A percentile compares a stretch with the other conserved stretches of the same genome.
Evolutionary conservation across 2,329 filamentous ascomycete species (phyloP).

Genomic region (Apiospora phragmitis): DNA sequence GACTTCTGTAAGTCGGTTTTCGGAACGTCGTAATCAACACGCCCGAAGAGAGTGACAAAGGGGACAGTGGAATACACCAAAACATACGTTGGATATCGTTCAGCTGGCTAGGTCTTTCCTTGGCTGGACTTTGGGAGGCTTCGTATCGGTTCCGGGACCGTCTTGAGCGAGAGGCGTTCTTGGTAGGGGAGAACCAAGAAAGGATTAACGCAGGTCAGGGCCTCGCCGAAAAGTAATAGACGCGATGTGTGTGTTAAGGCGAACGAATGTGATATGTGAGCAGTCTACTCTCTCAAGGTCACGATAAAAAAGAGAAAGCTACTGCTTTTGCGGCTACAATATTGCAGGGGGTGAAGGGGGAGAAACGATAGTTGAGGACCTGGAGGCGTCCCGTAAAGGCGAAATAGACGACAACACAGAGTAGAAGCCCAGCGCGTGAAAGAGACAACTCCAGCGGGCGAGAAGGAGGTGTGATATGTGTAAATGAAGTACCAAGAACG

Average conservation of each 20-base stretch:
- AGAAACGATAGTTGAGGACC: conserved; percentile 5
- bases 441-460: background rate
- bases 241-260: background rate
- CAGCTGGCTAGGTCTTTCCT: background rate
- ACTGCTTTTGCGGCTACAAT: background rate
- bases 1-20: conserved; percentile 2
- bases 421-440: background rate
- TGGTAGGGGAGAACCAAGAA: background rate
- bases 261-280: background rate
- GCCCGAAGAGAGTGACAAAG: background rate
- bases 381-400: background rate
- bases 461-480: background rate
- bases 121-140: background rate
- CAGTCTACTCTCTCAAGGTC: background rate
- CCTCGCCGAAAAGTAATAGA: background rate
- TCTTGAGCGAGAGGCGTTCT: background rate
- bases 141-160: background rate
- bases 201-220: background rate
- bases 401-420: background rate
- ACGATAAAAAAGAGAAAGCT: background rate
- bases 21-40: background rate
- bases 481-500: conserved; percentile 10
- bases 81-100: conserved; percentile 3
- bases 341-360: background rate
- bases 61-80: background rate